phyloP scores from a whole-genome alignment of 2,329 filamentous ascomycete species.

The Malbranchea zuffiana region DNA sequence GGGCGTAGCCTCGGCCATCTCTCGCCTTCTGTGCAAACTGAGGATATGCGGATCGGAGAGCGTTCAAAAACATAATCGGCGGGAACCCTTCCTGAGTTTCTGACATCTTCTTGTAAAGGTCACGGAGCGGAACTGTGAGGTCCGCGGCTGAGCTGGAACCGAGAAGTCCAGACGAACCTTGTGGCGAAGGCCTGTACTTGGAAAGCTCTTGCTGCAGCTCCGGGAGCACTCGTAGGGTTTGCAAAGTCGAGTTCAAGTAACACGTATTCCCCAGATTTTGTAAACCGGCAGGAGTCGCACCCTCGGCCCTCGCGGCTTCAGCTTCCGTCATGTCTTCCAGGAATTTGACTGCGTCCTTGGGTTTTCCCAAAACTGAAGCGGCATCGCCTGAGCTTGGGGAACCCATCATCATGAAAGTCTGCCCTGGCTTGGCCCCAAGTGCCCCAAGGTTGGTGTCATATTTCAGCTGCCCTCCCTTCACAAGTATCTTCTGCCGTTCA shows the following conservation, averaged over 20 bases:
- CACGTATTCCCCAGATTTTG: conserved; percentile 95
- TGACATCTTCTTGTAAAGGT: conserved; percentile 80
- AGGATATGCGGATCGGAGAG: conserved; percentile 68
- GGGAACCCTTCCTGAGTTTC: conserved; percentile 79
- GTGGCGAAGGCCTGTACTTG: conserved; percentile 43
- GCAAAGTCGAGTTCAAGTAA: conserved; percentile 96
- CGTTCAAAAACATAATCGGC: conserved; percentile 70
- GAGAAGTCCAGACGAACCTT: conserved; percentile 38
- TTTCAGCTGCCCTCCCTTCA: conserved; percentile 91
- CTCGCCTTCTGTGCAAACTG: conserved; percentile 88
- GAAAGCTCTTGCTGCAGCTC: conserved; percentile 73
- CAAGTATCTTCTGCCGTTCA: conserved; percentile 86
- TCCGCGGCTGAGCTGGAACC: conserved; percentile 54
- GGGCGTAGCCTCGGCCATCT: conserved; percentile 75
- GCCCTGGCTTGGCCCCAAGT: conserved; percentile 73
- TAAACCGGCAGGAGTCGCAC: conserved; percentile 77
- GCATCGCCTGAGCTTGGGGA: conserved; percentile 59
- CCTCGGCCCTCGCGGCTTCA: conserved; percentile 70
- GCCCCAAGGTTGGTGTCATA: conserved; percentile 81
- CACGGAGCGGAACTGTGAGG: conserved; percentile 64
- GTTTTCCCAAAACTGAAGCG: conserved; percentile 51
- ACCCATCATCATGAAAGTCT: conserved; percentile 93
- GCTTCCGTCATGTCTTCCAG: conserved; percentile 96
- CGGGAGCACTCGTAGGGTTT: conserved; percentile 76
- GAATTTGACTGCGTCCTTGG: conserved; percentile 75